Percentiles rank a stretch among this genome's conserved stretches.
These are phyloP conservation scores for Malassezia equina DNA, from an alignment of 1,284 basidiomycete genomes.

Conservation along the genomic window DNA sequence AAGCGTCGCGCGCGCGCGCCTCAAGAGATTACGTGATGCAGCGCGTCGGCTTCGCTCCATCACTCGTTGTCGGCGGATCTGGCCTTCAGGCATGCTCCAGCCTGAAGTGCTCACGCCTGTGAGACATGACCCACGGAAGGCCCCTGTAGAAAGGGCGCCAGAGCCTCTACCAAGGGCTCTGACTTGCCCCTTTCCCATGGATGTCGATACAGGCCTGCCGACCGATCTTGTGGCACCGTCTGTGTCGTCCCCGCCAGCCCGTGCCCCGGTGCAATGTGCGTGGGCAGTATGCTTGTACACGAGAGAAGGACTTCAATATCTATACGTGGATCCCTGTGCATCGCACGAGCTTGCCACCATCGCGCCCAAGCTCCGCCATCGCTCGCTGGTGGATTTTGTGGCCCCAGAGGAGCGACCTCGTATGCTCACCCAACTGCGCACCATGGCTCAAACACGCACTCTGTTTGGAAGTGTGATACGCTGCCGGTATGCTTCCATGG, in stretches of 20 bases:
- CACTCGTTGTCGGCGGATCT: not conserved
- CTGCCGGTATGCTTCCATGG: conserved; percentile 53
- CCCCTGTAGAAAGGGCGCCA: not conserved
- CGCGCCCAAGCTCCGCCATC: conserved; percentile 61
- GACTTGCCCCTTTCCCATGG: not conserved
- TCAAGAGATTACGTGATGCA: not conserved
- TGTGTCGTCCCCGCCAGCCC: not conserved
- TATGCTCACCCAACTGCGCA: conserved; percentile 57
- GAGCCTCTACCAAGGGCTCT: not conserved
- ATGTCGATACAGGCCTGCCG: not conserved
- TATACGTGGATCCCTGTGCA: conserved; percentile 75
- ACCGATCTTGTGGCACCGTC: not conserved
- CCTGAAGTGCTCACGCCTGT: not conserved
- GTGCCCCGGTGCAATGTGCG: not conserved
- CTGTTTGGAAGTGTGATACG: conserved; percentile 84
- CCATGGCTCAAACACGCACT: conserved; percentile 67
- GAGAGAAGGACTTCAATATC: not conserved
- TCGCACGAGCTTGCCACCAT: conserved; percentile 65
- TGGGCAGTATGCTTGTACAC: not conserved
- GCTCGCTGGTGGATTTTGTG: conserved; percentile 70
- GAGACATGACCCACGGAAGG: not conserved
- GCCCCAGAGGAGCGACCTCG: conserved; percentile 69
- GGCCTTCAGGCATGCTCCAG: not conserved
- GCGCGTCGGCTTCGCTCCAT: not conserved
- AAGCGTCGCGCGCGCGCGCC: not conserved